phyloP scores from a whole-genome alignment of 225 moss, liverwort and hornwort species.

The Polytrichum commune region DNA sequence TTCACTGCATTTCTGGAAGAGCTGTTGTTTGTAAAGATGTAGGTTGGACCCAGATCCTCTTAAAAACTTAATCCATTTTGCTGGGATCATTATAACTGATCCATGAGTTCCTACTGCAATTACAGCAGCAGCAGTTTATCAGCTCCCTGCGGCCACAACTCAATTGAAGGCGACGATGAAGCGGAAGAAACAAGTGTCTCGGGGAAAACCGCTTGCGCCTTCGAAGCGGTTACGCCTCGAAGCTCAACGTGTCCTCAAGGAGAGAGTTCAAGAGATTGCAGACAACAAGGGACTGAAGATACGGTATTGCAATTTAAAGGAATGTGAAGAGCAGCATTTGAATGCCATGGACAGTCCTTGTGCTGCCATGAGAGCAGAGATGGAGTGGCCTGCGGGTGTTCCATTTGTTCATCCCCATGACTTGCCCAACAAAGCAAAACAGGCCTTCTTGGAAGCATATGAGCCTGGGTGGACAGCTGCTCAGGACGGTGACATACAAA shows the following conservation, averaged over 20 bases:
- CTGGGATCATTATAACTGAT: too few relatives aligned
- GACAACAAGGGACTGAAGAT: constrained; percentile 96
- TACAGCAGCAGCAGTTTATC: too few relatives aligned
- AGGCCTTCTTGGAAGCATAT: constrained; percentile 98
- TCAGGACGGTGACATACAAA: constrained; percentile 81
- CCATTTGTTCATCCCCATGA: constrained; percentile 99
- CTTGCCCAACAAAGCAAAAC: constrained; percentile 96
- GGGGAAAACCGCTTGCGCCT: constrained; percentile 93
- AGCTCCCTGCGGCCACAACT: constrained; percentile 44
- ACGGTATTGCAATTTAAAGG: constrained; percentile 92
- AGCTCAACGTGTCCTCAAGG: constrained; percentile 96
- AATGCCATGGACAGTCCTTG: constrained; percentile 81
- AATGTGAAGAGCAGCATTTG: constrained; percentile 96
- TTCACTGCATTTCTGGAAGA: too few relatives aligned
- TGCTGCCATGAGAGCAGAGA: constrained; percentile 76
- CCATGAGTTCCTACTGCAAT: too few relatives aligned
- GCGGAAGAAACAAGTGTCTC: constrained; percentile 93
- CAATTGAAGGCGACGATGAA: constrained; percentile 71
- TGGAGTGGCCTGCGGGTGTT: constrained; percentile 98
- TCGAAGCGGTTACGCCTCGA: constrained; percentile 93
- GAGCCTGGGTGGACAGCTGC: constrained; percentile 99
- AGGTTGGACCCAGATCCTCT: too few relatives aligned
- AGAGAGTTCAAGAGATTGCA: constrained; percentile 95
- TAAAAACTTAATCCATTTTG: too few relatives aligned
- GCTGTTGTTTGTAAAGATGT: too few relatives aligned